A percentile compares a stretch with the other conserved stretches of the same genome.
Conservation (phyloP, 106 monocot genomes). For the Allium fistulosum region DNA sequence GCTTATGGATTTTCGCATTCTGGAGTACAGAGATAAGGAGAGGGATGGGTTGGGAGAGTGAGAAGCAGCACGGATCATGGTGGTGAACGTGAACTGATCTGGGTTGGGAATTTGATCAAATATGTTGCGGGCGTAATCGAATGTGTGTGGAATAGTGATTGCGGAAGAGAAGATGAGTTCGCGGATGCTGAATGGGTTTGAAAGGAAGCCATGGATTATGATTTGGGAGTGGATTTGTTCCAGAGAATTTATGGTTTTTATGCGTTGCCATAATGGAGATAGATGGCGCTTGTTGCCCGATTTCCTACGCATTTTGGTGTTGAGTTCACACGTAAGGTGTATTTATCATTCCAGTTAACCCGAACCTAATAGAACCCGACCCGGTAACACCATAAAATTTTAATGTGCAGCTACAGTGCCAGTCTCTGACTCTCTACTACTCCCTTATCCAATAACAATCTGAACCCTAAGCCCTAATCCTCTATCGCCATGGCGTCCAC, state of each 20-base stretch:
- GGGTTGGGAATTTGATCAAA: slow-evolving; percentile 40
- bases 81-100: slow-evolving; percentile 52
- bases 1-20: slow-evolving; percentile 11
- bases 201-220: slow-evolving; percentile 1
- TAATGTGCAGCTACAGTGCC: too few relatives aligned
- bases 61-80: slow-evolving; percentile 58
- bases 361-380: too few relatives aligned
- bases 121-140: slow-evolving; percentile 38
- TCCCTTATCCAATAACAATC: too few relatives aligned
- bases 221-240: slow-evolving; percentile 41
- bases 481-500: slow-evolving; percentile 3
- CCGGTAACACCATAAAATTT: too few relatives aligned
- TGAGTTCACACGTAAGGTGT: too few relatives aligned
- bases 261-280: slow-evolving; percentile 25
- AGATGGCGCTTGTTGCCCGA: slow-evolving; percentile 1
- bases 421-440: too few relatives aligned
- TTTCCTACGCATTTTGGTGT: slow-evolving; percentile 15
- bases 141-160: slow-evolving; percentile 29
- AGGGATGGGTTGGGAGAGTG: slow-evolving; percentile 31
- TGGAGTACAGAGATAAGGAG: slow-evolving; percentile 35
- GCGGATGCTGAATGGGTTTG: slow-evolving; percentile 22
- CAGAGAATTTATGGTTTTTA: slow-evolving; percentile 34
- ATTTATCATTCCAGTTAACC: too few relatives aligned
- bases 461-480: too few relatives aligned
- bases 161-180: slow-evolving; percentile 60